These are phyloP conservation scores for Lasiosphaeria miniovina DNA, from an alignment of 495 filamentous ascomycete genomes.

Conservation along the genomic window DNA sequence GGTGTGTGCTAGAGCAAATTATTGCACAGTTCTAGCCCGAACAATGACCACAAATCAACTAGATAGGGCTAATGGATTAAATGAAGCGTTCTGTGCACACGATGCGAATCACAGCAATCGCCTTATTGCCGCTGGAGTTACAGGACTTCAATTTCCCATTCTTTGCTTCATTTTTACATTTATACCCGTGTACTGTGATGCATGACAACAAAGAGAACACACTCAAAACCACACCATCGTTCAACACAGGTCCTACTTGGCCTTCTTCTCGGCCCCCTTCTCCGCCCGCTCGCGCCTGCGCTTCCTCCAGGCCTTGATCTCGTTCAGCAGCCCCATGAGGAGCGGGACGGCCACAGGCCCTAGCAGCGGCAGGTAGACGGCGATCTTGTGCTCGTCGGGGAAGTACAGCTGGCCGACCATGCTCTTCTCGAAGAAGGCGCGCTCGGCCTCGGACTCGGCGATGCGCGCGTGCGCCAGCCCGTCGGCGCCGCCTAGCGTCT, in stretches of 20 bases:
- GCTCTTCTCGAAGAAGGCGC: constrained; percentile 96
- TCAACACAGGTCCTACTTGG: constrained; percentile 7
- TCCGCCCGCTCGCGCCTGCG: constrained; percentile 36
- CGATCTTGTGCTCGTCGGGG: constrained; percentile 99
- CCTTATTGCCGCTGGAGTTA: no score
- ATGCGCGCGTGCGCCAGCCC: constrained; percentile 73
- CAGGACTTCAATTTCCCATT: no score
- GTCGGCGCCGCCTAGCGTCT: constrained; percentile 58
- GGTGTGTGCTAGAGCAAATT: no score
- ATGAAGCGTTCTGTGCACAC: background rate
- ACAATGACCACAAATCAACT: background rate
- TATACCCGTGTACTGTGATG: background rate
- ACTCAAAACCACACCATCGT: background rate
- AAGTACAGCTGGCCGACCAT: constrained; percentile 98
- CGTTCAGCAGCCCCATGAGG: constrained; percentile 76
- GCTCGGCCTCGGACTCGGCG: constrained; percentile 85
- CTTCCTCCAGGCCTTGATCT: constrained; percentile 59
- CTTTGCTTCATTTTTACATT: background rate
- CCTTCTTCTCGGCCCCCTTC: constrained; percentile 30
- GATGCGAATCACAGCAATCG: background rate
- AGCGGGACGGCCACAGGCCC: constrained; percentile 91
- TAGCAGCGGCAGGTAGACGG: constrained; percentile 87
- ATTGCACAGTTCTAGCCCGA: no score
- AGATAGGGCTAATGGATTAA: background rate
- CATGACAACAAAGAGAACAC: background rate